Evolutionary conservation across 1,139 yeast genomes (phyloP).

Genomic region (Torulaspora pretoriensis): DNA sequence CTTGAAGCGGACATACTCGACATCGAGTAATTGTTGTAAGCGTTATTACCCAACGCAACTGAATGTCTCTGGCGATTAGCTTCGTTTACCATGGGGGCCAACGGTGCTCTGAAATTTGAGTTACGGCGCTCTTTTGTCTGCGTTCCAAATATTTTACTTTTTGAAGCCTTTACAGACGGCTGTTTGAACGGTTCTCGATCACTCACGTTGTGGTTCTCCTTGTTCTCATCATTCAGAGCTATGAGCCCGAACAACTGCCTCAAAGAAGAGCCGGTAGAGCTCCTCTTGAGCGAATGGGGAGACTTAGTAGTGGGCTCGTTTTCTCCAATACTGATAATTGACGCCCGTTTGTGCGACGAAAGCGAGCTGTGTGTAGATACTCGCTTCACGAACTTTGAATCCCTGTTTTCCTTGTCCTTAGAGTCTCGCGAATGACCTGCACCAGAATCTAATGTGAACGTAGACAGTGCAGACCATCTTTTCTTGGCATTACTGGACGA

Average conservation of each 20-base stretch:
- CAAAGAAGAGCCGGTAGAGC: conserved; percentile 33
- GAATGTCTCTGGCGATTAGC: conserved; percentile 14
- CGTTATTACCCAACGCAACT: conserved; percentile 9
- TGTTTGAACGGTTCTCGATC: conserved; percentile 11
- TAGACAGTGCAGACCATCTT: conserved; percentile 34
- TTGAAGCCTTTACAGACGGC: conserved; percentile 8
- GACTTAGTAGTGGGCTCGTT: conserved; percentile 9
- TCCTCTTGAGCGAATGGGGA: conserved; percentile 26
- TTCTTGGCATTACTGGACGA: conserved; percentile 25
- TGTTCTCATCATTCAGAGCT: conserved; percentile 25
- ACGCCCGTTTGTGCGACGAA: conserved; percentile 22
- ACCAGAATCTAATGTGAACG: conserved; percentile 18
- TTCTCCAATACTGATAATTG: conserved; percentile 16
- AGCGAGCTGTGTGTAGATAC: conserved; percentile 19
- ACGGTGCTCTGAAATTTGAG: conserved; percentile 15
- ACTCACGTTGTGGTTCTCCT: conserved; percentile 15
- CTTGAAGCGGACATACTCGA: conserved; percentile 4
- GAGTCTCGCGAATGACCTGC: conserved; percentile 15
- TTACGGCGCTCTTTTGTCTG: conserved; percentile 13
- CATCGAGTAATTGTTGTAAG: conserved; percentile 6
- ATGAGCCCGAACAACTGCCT: conserved; percentile 32
- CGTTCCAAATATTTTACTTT: conserved; percentile 1
- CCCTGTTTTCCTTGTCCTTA: conserved; percentile 12
- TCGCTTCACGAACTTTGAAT: conserved; percentile 14
- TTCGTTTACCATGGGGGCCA: conserved; percentile 13